Conservation (phyloP, 768 basidiomycete species). For the Trametes cinnabarina region DNA sequence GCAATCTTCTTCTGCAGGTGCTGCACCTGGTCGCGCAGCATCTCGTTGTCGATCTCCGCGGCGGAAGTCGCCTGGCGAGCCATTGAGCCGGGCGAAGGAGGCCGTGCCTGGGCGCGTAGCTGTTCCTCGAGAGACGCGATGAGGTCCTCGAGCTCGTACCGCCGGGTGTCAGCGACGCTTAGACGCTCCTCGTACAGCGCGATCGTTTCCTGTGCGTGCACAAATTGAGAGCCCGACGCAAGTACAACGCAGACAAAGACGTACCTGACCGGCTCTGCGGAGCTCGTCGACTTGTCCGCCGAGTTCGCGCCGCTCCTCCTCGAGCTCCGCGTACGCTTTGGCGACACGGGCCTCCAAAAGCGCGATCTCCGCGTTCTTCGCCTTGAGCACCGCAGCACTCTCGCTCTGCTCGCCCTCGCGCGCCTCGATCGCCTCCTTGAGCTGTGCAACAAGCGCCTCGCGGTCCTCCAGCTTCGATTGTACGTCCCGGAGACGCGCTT, state of each 20-base stretch:
- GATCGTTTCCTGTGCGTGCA: constrained; percentile 75
- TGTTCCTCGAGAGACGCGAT: constrained; percentile 59
- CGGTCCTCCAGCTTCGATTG: constrained; percentile 45
- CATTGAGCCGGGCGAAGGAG: constrained; percentile 34
- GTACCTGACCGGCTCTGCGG: constrained; percentile 82
- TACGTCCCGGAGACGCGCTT: constrained; percentile 41
- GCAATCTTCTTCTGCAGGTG: constrained; percentile 79
- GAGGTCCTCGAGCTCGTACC: constrained; percentile 75
- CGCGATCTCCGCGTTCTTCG: constrained; percentile 61
- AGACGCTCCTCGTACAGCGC: constrained; percentile 91
- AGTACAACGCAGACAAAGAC: constrained; percentile 12
- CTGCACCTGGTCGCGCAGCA: constrained; percentile 82
- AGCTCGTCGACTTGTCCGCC: constrained; percentile 78
- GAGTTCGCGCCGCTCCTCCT: constrained; percentile 65
- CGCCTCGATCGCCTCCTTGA: constrained; percentile 52
- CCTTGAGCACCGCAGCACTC: constrained; percentile 46
- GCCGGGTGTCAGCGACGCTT: constrained; percentile 61
- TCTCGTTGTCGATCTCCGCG: constrained; percentile 92
- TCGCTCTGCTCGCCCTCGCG: constrained; percentile 52
- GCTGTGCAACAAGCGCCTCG: constrained; percentile 41
- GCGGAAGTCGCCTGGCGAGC: constrained; percentile 59
- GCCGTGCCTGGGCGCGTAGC: constrained; percentile 32
- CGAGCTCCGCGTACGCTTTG: constrained; percentile 45
- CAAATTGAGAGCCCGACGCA: neutral
- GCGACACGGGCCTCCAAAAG: constrained; percentile 49